Conservation (phyloP, 2,329 filamentous ascomycete genomes). For the Zasmidium cellare region DNA sequence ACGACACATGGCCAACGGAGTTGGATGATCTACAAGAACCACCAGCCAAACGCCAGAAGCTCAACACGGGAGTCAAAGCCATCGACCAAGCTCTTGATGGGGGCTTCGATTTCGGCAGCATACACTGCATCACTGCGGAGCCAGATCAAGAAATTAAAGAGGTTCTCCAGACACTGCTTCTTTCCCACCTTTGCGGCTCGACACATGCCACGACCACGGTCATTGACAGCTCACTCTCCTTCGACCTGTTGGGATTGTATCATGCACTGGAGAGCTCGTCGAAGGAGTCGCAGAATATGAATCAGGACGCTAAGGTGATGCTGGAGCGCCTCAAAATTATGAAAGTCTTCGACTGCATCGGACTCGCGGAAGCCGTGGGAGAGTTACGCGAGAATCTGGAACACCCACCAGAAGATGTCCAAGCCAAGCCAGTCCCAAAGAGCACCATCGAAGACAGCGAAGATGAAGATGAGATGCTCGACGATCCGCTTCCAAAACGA, state of each 20-base stretch:
- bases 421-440: constrained; percentile 10
- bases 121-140: constrained; percentile 40
- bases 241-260: constrained; percentile 44
- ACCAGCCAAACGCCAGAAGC: constrained; percentile 75
- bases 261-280: constrained; percentile 8
- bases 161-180: constrained; percentile 38
- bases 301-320: constrained; percentile 36
- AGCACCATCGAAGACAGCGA: constrained; percentile 36
- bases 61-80: constrained; percentile 35
- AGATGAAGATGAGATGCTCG: constrained; percentile 43
- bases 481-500: constrained; percentile 13
- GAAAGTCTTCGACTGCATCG: constrained; percentile 52
- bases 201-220: constrained; percentile 38
- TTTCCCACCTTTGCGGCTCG: constrained; percentile 39
- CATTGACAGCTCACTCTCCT: constrained; percentile 48
- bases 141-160: constrained; percentile 24
- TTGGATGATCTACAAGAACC: constrained; percentile 52
- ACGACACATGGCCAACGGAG: constrained; percentile 61
- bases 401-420: not conserved
- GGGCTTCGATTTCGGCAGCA: constrained; percentile 37
- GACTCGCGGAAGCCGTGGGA: constrained; percentile 46
- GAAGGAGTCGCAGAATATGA: constrained; percentile 12
- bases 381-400: constrained; percentile 44
- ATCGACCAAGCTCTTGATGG: constrained; percentile 41
- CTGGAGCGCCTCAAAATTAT: constrained; percentile 51